These are phyloP conservation scores for Colletotrichum sojae DNA, from an alignment of 2,329 filamentous ascomycete species.

Conservation along the genomic window DNA sequence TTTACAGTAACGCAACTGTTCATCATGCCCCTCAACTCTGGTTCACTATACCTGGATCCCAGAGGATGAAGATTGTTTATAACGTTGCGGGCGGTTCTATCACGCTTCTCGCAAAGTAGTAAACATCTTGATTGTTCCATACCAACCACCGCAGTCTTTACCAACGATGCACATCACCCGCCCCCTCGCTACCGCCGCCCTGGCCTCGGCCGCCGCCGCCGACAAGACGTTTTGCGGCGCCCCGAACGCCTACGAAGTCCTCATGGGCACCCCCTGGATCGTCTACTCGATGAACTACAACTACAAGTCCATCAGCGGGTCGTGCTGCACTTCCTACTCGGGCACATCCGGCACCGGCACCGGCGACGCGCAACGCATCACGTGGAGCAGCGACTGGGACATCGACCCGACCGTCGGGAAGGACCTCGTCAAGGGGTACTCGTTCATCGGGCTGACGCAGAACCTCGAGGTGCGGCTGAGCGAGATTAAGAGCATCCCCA, in stretches of 20 bases:
- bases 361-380: slow-evolving; percentile 48
- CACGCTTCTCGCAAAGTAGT: too few species aligned
- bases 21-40: neutral
- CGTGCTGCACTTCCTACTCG: slow-evolving; percentile 56
- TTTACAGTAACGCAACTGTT: slow-evolving; percentile 5
- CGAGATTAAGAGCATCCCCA: slow-evolving; percentile 55
- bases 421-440: slow-evolving; percentile 59
- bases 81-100: neutral
- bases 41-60: too few species aligned
- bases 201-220: slow-evolving; percentile 11
- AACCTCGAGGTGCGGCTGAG: slow-evolving; percentile 56
- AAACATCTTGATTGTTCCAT: too few species aligned
- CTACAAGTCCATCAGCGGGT: slow-evolving; percentile 54
- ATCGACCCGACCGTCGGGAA: slow-evolving; percentile 52
- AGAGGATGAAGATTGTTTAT: neutral
- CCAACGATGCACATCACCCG: slow-evolving; percentile 14
- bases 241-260: slow-evolving; percentile 48
- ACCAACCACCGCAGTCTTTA: slow-evolving; percentile 5
- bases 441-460: slow-evolving; percentile 59
- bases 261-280: slow-evolving; percentile 58
- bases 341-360: slow-evolving; percentile 52
- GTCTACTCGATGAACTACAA: slow-evolving; percentile 63
- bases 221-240: slow-evolving; percentile 43
- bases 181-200: slow-evolving; percentile 11
- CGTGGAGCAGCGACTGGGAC: slow-evolving; percentile 55